phyloP scores from a whole-genome alignment of 2,329 filamentous ascomycete species.

The Mycosphaerella arachidis region DNA sequence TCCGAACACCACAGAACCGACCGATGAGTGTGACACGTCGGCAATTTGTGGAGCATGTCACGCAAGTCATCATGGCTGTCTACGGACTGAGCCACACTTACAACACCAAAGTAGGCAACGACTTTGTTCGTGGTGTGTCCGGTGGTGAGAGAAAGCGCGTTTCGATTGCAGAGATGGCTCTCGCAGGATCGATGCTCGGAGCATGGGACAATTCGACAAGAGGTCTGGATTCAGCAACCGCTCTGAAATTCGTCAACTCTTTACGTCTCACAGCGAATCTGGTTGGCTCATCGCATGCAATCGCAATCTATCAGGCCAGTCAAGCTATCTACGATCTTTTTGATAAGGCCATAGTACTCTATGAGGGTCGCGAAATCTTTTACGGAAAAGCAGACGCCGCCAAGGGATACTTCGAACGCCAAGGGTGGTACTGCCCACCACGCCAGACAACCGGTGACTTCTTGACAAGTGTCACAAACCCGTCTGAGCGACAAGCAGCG shows the following conservation, averaged over 20 bases:
- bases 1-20: slow-evolving; percentile 46
- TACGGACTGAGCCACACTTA: slow-evolving; percentile 54
- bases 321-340: slow-evolving; percentile 60
- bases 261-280: slow-evolving; percentile 50
- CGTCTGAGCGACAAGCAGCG: slow-evolving; percentile 52
- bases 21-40: slow-evolving; percentile 36
- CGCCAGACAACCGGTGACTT: slow-evolving; percentile 68
- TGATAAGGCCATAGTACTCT: slow-evolving; percentile 69
- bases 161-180: slow-evolving; percentile 52
- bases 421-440: slow-evolving; percentile 64
- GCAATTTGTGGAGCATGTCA: slow-evolving; percentile 44
- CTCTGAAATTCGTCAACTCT: slow-evolving; percentile 55
- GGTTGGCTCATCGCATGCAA: slow-evolving; percentile 47
- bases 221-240: slow-evolving; percentile 54
- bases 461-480: slow-evolving; percentile 64
- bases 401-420: slow-evolving; percentile 60
- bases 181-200: slow-evolving; percentile 38
- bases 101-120: slow-evolving; percentile 53
- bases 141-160: slow-evolving; percentile 54
- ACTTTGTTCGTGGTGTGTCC: slow-evolving; percentile 58
- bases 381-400: slow-evolving; percentile 61
- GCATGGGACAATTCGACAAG: slow-evolving; percentile 47
- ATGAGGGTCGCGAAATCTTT: slow-evolving; percentile 74
- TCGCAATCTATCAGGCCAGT: slow-evolving; percentile 54
- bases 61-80: slow-evolving; percentile 50